These are phyloP conservation scores for Scheffersomyces quercinus DNA, from an alignment of 1,139 yeast genomes.

Conservation along the genomic window DNA sequence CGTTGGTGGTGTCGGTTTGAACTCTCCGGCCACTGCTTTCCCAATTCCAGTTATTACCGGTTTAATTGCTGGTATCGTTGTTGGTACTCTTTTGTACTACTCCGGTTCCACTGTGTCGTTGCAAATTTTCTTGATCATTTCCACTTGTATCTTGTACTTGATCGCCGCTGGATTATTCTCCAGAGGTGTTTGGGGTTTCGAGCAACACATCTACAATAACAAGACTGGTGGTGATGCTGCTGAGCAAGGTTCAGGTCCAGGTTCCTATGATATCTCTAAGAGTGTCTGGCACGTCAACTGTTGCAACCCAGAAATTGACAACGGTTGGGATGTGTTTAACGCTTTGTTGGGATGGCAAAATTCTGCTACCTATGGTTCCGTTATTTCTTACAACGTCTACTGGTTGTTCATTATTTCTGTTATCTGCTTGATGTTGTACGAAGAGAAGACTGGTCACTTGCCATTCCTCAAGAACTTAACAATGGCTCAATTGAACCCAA, in stretches of 20 bases:
- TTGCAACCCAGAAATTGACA: conserved; percentile 85
- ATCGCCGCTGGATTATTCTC: conserved; percentile 89
- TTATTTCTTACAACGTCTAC: conserved; percentile 78
- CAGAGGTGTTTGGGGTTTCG: conserved; percentile 86
- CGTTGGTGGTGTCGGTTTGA: conserved; percentile 86
- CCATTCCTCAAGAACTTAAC: conserved; percentile 57
- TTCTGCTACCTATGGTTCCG: conserved; percentile 87
- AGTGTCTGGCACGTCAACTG: conserved; percentile 94
- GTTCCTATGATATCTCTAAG: conserved; percentile 75
- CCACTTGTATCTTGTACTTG: conserved; percentile 80
- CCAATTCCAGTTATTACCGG: conserved; percentile 85
- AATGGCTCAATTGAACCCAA: conserved; percentile 63
- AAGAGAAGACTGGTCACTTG: conserved; percentile 67
- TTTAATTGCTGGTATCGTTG: conserved; percentile 65
- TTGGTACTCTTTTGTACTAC: conserved; percentile 69
- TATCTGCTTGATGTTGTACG: conserved; percentile 63
- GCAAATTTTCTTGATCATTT: conserved; percentile 75
- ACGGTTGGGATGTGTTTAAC: conserved; percentile 93
- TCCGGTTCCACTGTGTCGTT: conserved; percentile 77
- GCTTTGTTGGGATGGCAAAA: conserved; percentile 90
- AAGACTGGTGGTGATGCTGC: conserved; percentile 86
- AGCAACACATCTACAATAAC: conserved; percentile 60
- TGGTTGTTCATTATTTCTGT: conserved; percentile 66
- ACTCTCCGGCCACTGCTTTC: conserved; percentile 73
- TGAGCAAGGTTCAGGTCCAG: conserved; percentile 89